Evolutionary conservation across 495 filamentous ascomycete genomes (phyloP), one percentile per base, ranked within the genome.

Genomic region (Rusavskia elegans): DNA sequence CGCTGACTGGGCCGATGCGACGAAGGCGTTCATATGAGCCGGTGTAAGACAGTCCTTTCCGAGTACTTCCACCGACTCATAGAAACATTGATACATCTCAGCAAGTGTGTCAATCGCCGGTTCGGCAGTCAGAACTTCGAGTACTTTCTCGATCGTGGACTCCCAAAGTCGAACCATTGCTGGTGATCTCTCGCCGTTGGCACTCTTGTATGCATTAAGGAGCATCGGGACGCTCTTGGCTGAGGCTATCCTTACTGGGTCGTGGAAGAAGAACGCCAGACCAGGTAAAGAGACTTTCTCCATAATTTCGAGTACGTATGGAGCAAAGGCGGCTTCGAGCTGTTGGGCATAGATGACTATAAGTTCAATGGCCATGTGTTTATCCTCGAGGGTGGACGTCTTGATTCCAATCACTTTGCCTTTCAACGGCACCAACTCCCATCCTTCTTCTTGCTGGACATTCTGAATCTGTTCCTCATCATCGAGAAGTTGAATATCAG

Each of bases 11-110:
- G 86, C 86, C 0, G 82, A 83, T 53, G 85, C 78, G 55, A 97
- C 89, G 68, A 96, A 99, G 16, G 77, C 78, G 37, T 72, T 68
- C 87, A 97, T 87, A 63, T 94, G 82, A 41, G 81, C 72, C 45
- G 72, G 71, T 23, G 71, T 85, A 14, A 99, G 75, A 61, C 82
- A 89, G 57, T 84, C 77, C 67, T 84, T 82, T 52, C 89, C 90
- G 54, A 95, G 79, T 7, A 95, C 87, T 68, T 96, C 92, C 17
- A 99, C 85, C 7, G 86, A 95, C 66, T 99, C 93, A 66, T 99
- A 99, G 73, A 97, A 97, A 75, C 92, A 97, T 67, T 97, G 90
- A 64, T 96, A 99, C 87, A 99, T 95, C 69, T 97, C 93, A 11
- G 93, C 90, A 19, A 99, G 78, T 0, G 90, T 94, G 57, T 99